A percentile compares a stretch with the other conserved stretches of the same genome.
These are phyloP conservation scores for Trichoderma erinaceum DNA, from an alignment of 495 filamentous ascomycete genomes.

Conservation along the genomic window DNA sequence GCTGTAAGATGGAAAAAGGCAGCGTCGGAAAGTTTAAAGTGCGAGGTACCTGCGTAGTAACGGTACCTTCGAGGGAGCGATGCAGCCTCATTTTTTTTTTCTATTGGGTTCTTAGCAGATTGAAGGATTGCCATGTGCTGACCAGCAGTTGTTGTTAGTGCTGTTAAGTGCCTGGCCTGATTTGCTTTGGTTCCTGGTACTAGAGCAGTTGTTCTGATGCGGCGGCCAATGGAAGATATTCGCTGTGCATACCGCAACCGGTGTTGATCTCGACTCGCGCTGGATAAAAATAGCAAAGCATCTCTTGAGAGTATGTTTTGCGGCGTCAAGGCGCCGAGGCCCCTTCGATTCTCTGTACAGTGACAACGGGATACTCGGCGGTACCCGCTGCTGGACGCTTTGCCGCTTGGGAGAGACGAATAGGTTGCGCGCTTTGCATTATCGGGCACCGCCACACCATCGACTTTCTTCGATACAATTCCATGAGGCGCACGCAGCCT, in stretches of 20 bases:
- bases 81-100: background rate
- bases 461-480: conserved; percentile 17
- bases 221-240: background rate
- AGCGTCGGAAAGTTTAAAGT: conserved; percentile 1
- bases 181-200: background rate
- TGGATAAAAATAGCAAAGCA: background rate
- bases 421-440: background rate
- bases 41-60: background rate
- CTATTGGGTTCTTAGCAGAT: background rate
- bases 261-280: background rate
- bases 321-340: background rate
- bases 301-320: too few species aligned
- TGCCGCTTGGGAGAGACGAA: background rate
- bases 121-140: background rate
- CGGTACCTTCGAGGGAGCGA: background rate
- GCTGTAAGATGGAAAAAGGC: background rate
- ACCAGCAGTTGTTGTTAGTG: background rate
- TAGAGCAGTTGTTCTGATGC: background rate
- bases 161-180: background rate
- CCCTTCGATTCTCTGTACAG: background rate
- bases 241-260: background rate
- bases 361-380: background rate
- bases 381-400: conserved; percentile 1
- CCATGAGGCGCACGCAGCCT: conserved; percentile 16
- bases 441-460: conserved; percentile 14